phyloP scores from a whole-genome alignment of 1,139 yeast genomes.

The Candida labiduridarum region DNA sequence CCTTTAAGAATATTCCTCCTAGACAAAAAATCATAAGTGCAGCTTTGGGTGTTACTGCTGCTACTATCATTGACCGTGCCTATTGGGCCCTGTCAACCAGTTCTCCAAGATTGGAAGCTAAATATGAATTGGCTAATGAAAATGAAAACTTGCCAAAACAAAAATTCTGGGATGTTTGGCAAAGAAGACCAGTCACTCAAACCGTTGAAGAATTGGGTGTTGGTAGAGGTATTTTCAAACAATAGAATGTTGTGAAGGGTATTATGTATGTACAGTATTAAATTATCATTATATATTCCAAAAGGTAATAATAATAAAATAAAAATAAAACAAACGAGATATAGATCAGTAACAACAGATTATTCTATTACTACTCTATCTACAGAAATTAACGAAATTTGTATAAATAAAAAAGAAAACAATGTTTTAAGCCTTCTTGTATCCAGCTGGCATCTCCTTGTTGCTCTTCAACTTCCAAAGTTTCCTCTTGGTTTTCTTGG shows the following conservation, averaged over 20 bases:
- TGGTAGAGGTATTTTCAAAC: conserved; percentile 55
- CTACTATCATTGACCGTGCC: conserved; percentile 44
- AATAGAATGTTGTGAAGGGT: conserved; percentile 16
- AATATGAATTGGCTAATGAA: conserved; percentile 38
- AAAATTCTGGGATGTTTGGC: conserved; percentile 80
- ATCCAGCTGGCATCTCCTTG: conserved; percentile 14
- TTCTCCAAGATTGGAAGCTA: conserved; percentile 42
- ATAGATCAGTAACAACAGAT: background rate
- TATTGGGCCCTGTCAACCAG: conserved; percentile 47
- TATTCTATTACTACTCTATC: background rate
- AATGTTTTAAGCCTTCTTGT: conserved; percentile 6
- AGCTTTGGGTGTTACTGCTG: conserved; percentile 40
- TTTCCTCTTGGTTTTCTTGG: conserved; percentile 82
- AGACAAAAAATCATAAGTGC: conserved; percentile 49
- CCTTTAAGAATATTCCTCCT: conserved; percentile 44
- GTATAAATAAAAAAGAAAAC: background rate
- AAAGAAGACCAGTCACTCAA: conserved; percentile 82
- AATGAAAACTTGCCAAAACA: conserved; percentile 50
- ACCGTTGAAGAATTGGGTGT: conserved; percentile 76
- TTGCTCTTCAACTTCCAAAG: conserved; percentile 71
- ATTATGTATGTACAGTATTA: conserved; percentile 6
- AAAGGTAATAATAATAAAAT: background rate
- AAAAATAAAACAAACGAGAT: background rate
- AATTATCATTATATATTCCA: conserved; percentile 2
- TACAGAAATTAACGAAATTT: background rate